A percentile compares a stretch with the other conserved stretches of the same genome.
Conservation (phyloP, 1,284 basidiomycete genomes). For the Ustilago vetiveriae region DNA sequence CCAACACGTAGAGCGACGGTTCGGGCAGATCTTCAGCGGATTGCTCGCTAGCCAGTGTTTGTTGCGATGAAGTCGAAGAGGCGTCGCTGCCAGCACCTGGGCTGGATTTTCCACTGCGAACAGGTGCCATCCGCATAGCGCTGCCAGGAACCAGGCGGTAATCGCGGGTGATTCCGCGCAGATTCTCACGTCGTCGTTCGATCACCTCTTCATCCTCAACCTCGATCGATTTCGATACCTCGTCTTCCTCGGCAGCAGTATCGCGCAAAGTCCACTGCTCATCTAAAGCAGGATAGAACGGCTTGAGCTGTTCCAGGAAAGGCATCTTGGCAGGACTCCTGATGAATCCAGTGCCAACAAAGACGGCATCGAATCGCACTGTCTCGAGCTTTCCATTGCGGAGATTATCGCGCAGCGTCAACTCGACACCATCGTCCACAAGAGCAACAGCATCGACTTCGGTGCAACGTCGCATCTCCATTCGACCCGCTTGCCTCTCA, state of each 20-base stretch:
- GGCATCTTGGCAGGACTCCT: constrained; percentile 45
- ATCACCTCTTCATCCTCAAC: constrained; percentile 52
- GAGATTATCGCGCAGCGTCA: constrained; percentile 37
- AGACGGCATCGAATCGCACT: constrained; percentile 58
- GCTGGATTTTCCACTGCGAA: constrained; percentile 31
- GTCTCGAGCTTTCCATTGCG: constrained; percentile 31
- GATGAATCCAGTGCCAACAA: constrained; percentile 63
- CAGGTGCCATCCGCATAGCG: constrained; percentile 5
- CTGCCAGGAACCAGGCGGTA: constrained; percentile 57
- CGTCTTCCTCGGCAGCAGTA: constrained; percentile 44
- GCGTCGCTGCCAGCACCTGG: constrained; percentile 35
- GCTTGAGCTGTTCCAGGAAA: constrained; percentile 51
- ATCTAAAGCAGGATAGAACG: constrained; percentile 56
- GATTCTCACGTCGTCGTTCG: constrained; percentile 36
- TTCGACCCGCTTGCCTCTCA: constrained; percentile 37
- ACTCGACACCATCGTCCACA: constrained; percentile 27
- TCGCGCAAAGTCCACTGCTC: constrained; percentile 34
- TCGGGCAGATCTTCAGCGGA: constrained; percentile 8
- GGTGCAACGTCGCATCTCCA: constrained; percentile 45
- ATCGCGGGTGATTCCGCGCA: constrained; percentile 64
- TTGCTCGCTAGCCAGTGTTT: constrained; percentile 30
- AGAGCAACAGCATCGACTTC: constrained; percentile 33
- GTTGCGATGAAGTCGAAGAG: constrained; percentile 37
- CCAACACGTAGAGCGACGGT: constrained; percentile 58
- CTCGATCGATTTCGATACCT: constrained; percentile 33